Percentiles rank a stretch among this genome's conserved stretches.
Conservation (phyloP, 176 grass and related monocot species). For the Phragmites australis region DNA sequence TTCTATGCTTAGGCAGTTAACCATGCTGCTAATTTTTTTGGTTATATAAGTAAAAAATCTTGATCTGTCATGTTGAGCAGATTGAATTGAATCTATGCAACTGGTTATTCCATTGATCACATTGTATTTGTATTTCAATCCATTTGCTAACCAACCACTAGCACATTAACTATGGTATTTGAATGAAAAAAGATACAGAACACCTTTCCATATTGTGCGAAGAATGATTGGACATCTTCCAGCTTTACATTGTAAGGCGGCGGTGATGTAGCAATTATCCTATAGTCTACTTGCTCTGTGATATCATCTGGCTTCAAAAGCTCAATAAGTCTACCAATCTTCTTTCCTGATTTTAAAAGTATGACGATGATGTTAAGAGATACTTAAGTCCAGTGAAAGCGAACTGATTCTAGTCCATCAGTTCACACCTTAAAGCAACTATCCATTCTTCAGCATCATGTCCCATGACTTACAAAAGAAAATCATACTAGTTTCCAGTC, state of each 20-base stretch:
- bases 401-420: background rate
- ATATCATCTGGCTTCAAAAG: conserved; percentile 59
- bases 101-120: background rate
- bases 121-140: background rate
- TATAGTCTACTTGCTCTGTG: conserved; percentile 60
- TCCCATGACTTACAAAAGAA: background rate
- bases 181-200: conserved; percentile 19
- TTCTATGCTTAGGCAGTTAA: background rate
- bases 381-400: background rate
- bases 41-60: background rate
- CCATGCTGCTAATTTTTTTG: background rate
- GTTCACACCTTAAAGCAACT: background rate
- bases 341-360: conserved; percentile 54
- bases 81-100: background rate
- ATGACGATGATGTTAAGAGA: background rate
- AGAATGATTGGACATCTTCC: conserved; percentile 73
- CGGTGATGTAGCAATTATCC: conserved; percentile 62
- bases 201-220: conserved; percentile 63
- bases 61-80: background rate
- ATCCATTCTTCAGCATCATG: background rate
- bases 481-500: background rate
- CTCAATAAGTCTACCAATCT: conserved; percentile 50
- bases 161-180: background rate
- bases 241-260: conserved; percentile 73
- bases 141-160: background rate